These are phyloP conservation scores for Herpetomonas tarakana DNA, from an alignment of 208 protist species.

Conservation along the genomic window DNA sequence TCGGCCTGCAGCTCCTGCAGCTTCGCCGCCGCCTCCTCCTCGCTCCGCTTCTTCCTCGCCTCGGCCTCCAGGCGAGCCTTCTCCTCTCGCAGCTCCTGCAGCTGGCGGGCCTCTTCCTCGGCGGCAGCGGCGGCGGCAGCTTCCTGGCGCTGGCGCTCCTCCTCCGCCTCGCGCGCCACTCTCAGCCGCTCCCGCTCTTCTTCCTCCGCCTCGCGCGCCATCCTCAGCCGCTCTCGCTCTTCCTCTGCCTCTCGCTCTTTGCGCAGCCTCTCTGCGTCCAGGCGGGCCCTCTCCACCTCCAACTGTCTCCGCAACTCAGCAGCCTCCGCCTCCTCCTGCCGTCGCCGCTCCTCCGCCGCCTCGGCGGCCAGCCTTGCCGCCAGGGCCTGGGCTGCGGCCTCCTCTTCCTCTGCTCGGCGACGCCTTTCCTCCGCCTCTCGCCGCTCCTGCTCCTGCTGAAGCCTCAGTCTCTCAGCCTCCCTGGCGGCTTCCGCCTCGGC, in stretches of 20 bases:
- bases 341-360: background rate
- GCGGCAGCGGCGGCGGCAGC: background rate
- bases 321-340: background rate
- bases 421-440: background rate
- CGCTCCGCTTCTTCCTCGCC: background rate
- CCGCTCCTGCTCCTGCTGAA: background rate
- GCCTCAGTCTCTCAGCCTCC: background rate
- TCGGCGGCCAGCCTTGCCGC: background rate
- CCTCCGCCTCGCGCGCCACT: background rate
- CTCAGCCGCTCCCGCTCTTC: background rate
- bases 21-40: background rate
- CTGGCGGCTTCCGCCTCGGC: background rate
- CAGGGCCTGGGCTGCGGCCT: no score
- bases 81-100: conserved; percentile 1
- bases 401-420: background rate
- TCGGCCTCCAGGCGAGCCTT: conserved; percentile 2
- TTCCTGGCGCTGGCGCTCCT: conserved; percentile 4
- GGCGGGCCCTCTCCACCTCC: conserved; percentile 6
- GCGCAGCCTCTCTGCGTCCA: background rate
- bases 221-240: background rate
- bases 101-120: background rate
- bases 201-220: background rate
- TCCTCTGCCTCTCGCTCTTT: background rate
- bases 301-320: background rate
- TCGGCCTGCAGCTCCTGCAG: conserved; percentile 9